A percentile compares a stretch with the other conserved stretches of the same genome.
Conservation (phyloP, 2,329 filamentous ascomycete genomes). For the Curvularia verruculosa region DNA sequence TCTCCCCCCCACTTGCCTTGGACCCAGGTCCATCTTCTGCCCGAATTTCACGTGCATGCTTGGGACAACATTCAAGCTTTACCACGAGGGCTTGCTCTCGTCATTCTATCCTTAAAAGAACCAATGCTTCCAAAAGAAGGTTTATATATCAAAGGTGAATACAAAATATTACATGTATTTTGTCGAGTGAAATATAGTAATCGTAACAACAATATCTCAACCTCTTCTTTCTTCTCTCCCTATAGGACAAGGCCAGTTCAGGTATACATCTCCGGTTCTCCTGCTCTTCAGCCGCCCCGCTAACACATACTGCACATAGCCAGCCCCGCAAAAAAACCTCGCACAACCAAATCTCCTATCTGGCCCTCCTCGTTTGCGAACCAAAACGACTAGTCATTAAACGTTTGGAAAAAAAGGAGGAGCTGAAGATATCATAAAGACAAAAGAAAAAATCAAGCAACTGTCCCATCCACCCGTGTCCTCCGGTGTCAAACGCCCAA, state of each 20-base stretch:
- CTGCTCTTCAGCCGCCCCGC: slow-evolving; percentile 3
- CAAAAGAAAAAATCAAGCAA: background rate
- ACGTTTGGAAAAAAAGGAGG: slow-evolving; percentile 7
- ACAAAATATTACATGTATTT: background rate
- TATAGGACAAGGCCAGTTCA: slow-evolving; percentile 21
- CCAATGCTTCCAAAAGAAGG: background rate
- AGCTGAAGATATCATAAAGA: slow-evolving; percentile 15
- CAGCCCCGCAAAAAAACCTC: background rate
- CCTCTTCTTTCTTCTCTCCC: slow-evolving; percentile 37
- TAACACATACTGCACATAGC: slow-evolving; percentile 20
- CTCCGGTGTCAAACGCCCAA: slow-evolving; percentile 1
- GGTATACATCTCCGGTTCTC: background rate
- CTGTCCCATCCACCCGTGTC: slow-evolving; percentile 3
- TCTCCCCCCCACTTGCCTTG: slow-evolving; percentile 12
- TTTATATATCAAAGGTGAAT: background rate
- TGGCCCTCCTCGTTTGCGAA: background rate
- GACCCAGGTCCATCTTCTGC: background rate
- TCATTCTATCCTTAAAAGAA: background rate
- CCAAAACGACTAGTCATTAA: slow-evolving; percentile 8
- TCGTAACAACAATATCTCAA: slow-evolving; percentile 20
- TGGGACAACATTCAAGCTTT: background rate
- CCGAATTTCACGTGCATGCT: slow-evolving; percentile 31
- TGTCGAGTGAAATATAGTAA: background rate
- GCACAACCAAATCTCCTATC: slow-evolving; percentile 3
- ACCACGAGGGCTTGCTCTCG: background rate